phyloP scores from a whole-genome alignment of 1,284 basidiomycete species.

The Ceratobasidium sp. region DNA sequence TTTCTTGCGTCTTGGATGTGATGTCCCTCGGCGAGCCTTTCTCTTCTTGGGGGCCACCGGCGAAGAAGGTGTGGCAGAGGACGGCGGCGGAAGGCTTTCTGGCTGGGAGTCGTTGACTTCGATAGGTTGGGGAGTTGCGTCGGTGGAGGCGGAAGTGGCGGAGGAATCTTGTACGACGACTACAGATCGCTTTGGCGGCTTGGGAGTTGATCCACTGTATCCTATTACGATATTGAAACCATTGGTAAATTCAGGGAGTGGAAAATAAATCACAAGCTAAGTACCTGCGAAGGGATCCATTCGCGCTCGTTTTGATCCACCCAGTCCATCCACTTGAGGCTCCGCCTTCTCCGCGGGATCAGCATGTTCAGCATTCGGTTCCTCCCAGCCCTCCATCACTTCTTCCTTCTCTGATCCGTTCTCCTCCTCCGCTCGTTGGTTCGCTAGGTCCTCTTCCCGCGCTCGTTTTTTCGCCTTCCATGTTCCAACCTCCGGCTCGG shows the following conservation, averaged over 20 bases:
- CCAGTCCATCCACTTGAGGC: slow-evolving; percentile 29
- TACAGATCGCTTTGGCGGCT: not conserved
- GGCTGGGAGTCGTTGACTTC: too few species aligned
- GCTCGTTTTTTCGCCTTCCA: slow-evolving; percentile 60
- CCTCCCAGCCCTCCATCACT: slow-evolving; percentile 53
- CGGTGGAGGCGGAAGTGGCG: not conserved
- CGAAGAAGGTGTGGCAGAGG: too few species aligned
- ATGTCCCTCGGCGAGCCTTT: too few species aligned
- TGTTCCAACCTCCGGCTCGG: slow-evolving; percentile 59
- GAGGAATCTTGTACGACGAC: not conserved
- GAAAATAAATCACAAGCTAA: not conserved
- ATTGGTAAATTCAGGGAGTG: not conserved
- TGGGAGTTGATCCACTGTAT: not conserved
- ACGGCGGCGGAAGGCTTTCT: too few species aligned
- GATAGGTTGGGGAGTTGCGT: too few species aligned
- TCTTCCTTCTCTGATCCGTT: slow-evolving; percentile 52
- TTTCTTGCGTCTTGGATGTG: too few species aligned
- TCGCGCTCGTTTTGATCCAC: slow-evolving; percentile 51
- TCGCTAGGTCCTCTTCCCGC: slow-evolving; percentile 58
- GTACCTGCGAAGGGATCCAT: slow-evolving; percentile 74
- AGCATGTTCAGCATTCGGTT: slow-evolving; percentile 47
- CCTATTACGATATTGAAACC: not conserved
- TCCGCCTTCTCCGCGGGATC: slow-evolving; percentile 48
- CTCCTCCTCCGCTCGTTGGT: slow-evolving; percentile 54
- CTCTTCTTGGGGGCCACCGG: too few species aligned